Evolutionary conservation across 2,329 filamentous ascomycete genomes (phyloP), one percentile per base, ranked within the genome.

Genomic region (Colletotrichum liriopes): DNA sequence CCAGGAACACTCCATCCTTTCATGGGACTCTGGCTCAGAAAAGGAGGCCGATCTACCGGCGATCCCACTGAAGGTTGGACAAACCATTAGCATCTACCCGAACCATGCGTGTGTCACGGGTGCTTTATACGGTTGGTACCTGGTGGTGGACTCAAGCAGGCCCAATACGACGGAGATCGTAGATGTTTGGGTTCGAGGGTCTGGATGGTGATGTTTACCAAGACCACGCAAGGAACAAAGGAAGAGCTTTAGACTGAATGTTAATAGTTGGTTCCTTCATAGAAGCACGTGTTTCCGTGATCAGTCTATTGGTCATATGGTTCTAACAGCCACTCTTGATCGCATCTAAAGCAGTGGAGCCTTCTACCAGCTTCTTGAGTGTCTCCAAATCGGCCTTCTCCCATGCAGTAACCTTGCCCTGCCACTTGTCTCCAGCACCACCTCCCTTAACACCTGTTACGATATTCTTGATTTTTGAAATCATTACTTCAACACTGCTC

Each of bases 51-150:
- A n/a, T 0, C 3, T 71, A 0, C 61, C 65, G 0, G 63, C 74
- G 1, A 77, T 87, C 12, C 81, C 84, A 2, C 76, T 92, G 41
- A 74, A 80, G 43, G 20, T 51, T 11, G 64, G 79, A 0, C 76
- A 81, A 5, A 75, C 51, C 1, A 73, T 81, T 1, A 79, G 86
- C 67, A 81, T 92, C 0, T 91, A 87, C 80, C 90, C 90, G 0
- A 92, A 92, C 70, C 90, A 93, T 80, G 88, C 91, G 5, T 93
- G 91, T 76, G 87, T 92, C 51, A 87, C 90, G 0, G 88, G 89
- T 0, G 88, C 87, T 0, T 83, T 87, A 61, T 91, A 89, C 77
- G 89, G 86, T 0, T 92, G 88, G 86, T 92, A 92, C 79, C 79
- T 91, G 7, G 81, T 81, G 0, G 77, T 80, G 8, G 92, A 73